Conservation (phyloP, 495 filamentous ascomycete genomes). For the Cercophora sp. region DNA sequence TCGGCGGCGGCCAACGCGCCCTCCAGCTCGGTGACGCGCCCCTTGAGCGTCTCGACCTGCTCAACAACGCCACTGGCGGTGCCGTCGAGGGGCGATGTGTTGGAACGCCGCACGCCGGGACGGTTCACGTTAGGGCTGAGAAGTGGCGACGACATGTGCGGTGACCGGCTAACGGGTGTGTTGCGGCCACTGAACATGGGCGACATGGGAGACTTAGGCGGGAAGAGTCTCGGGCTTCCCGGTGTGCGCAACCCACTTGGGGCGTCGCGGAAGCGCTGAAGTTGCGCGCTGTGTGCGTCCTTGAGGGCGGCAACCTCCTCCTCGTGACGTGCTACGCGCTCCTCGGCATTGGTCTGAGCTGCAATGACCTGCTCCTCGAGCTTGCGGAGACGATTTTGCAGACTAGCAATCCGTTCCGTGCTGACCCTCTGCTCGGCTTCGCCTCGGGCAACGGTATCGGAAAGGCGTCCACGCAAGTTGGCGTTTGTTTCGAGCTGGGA, state of each 20-base stretch:
- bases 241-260: slow-evolving; percentile 34
- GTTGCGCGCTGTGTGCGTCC: slow-evolving; percentile 72
- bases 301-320: slow-evolving; percentile 73
- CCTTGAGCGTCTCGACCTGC: slow-evolving; percentile 70
- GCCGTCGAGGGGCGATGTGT: slow-evolving; percentile 35
- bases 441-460: slow-evolving; percentile 77
- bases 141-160: slow-evolving; percentile 42
- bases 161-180: slow-evolving; percentile 31
- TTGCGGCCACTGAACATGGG: slow-evolving; percentile 55
- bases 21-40: slow-evolving; percentile 65
- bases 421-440: slow-evolving; percentile 79
- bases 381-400: slow-evolving; percentile 72
- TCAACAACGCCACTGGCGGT: slow-evolving; percentile 50
- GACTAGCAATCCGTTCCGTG: slow-evolving; percentile 70
- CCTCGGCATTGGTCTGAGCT: slow-evolving; percentile 85
- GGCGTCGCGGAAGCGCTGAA: slow-evolving; percentile 65
- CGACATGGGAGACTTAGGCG: slow-evolving; percentile 55
- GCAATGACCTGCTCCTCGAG: slow-evolving; percentile 80
- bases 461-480: slow-evolving; percentile 72
- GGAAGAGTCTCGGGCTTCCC: slow-evolving; percentile 41
- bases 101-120: slow-evolving; percentile 30
- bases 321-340: slow-evolving; percentile 75
- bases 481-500: slow-evolving; percentile 73
- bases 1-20: slow-evolving; percentile 77
- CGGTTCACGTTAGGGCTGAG: slow-evolving; percentile 11